Conservation (phyloP, 768 basidiomycete genomes). For the Hygrophoropsis aurantiaca region DNA sequence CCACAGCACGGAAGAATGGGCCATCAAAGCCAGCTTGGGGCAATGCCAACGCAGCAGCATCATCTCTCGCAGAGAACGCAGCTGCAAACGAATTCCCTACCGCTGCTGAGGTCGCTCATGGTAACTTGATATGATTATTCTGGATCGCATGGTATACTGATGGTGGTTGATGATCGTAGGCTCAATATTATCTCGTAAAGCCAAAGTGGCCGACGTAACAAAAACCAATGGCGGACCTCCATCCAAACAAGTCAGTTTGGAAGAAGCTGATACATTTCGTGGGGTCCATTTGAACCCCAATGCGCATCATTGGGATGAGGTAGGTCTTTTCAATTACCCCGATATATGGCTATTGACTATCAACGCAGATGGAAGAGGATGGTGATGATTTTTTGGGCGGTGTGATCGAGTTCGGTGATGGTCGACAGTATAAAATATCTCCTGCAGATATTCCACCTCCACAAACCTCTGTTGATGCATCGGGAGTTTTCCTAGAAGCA, state of each 20-base stretch:
- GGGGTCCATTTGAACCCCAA: slow-evolving; percentile 93
- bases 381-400: slow-evolving; percentile 87
- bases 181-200: slow-evolving; percentile 9
- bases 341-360: slow-evolving; percentile 8
- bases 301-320: slow-evolving; percentile 97
- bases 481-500: slow-evolving; percentile 10
- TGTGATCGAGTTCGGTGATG: slow-evolving; percentile 95
- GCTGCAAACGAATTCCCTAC: slow-evolving; percentile 85
- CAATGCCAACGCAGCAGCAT: slow-evolving; percentile 43
- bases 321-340: slow-evolving; percentile 38
- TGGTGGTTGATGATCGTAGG: slow-evolving; percentile 6
- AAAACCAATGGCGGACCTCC: slow-evolving; percentile 53
- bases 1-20: slow-evolving; percentile 33
- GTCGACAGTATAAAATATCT: slow-evolving; percentile 85
- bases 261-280: slow-evolving; percentile 92
- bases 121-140: slow-evolving; percentile 38
- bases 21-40: slow-evolving; percentile 70
- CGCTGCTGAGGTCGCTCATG: slow-evolving; percentile 91
- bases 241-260: slow-evolving; percentile 59
- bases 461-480: slow-evolving; percentile 21
- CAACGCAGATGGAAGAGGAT: slow-evolving; percentile 80
- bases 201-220: slow-evolving; percentile 33
- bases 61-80: slow-evolving; percentile 40
- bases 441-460: slow-evolving; percentile 34
- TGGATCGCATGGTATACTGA: slow-evolving; percentile 8